A percentile compares a stretch with the other conserved stretches of the same genome.
phyloP scores from a whole-genome alignment of 768 basidiomycete genomes.

The Exidia glandulosa region DNA sequence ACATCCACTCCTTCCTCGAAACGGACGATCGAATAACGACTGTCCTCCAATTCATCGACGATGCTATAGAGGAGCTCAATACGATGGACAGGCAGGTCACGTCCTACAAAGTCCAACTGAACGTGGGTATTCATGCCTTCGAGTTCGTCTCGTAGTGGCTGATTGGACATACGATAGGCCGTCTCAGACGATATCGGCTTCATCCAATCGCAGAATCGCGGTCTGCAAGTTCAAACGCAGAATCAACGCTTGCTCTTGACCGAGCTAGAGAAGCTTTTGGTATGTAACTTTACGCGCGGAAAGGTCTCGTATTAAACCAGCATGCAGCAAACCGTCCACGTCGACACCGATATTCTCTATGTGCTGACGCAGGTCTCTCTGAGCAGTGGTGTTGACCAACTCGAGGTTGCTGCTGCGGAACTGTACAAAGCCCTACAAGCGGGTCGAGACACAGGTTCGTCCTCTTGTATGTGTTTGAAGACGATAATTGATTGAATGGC shows the following conservation, averaged over 20 bases:
- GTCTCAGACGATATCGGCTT: slow-evolving; percentile 90
- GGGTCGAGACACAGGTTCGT: slow-evolving; percentile 72
- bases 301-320: neutral
- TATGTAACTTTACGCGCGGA: slow-evolving; percentile 21
- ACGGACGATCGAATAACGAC: slow-evolving; percentile 82
- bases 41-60: slow-evolving; percentile 82
- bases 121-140: slow-evolving; percentile 66
- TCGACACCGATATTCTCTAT: slow-evolving; percentile 63
- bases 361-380: slow-evolving; percentile 83
- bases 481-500: slow-evolving; percentile 9
- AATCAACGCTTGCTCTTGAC: slow-evolving; percentile 78
- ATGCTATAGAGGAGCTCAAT: slow-evolving; percentile 80
- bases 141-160: neutral
- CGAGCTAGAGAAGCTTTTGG: slow-evolving; percentile 83
- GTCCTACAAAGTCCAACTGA: slow-evolving; percentile 92
- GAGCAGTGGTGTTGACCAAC: slow-evolving; percentile 61
- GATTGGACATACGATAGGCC: slow-evolving; percentile 39
- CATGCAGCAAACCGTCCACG: slow-evolving; percentile 83
- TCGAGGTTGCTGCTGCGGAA: slow-evolving; percentile 76
- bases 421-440: slow-evolving; percentile 94
- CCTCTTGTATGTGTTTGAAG: neutral
- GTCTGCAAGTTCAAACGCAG: slow-evolving; percentile 93
- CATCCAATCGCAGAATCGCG: slow-evolving; percentile 94
- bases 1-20: slow-evolving; percentile 94
- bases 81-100: slow-evolving; percentile 81